Evolutionary conservation across 2,329 filamentous ascomycete species (phyloP), one percentile per base, ranked within the genome.

Genomic region (Periconia digitata): DNA sequence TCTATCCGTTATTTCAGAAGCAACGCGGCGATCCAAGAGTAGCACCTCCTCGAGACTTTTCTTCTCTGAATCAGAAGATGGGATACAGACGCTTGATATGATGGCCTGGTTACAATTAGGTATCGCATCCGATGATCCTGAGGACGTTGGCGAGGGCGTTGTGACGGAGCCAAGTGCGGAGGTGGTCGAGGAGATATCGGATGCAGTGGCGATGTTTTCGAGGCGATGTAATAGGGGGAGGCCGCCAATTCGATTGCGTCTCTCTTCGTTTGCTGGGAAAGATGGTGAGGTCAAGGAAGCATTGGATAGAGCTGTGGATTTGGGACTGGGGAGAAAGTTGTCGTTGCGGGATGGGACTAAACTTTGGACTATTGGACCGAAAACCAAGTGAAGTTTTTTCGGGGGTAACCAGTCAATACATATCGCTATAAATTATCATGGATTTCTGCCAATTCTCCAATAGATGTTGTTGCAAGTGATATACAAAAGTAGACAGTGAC

Each of bases 181-280:
- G 0, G 45, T 56, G 6, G 49, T 46, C 7, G 58, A 62, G 34
- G 51, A 56, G 5, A 55, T 62, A 16, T 43, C 47, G 17, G 58
- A 59, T 43, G 55, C 53, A 0, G 13, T 62, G 3, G 24, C 48
- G 8, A 35, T 58, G 8, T 59, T 58, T 34, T 51, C 48, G 8
- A 43, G 56, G 8, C 44, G 56, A 2, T 56, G 53, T 29, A 58
- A 59, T 42, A 32, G 49, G 10, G 27, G 44, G 8, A 15, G 35
- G 4, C 21, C 41, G n/a, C 49, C 54, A 1, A 8, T 56, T 8
- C 16, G 42, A 13, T 18, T 61, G 4, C 17, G 41, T 16, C 23
- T 59, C 13, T 37, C 44, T 1, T 36, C 44, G 3, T 38, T 24
- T 10, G 49, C 45, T 15, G 27, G 47, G 3, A 39, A 42, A 16